Conservation (phyloP, 495 filamentous ascomycete genomes). For the Tuber melanosporum region DNA sequence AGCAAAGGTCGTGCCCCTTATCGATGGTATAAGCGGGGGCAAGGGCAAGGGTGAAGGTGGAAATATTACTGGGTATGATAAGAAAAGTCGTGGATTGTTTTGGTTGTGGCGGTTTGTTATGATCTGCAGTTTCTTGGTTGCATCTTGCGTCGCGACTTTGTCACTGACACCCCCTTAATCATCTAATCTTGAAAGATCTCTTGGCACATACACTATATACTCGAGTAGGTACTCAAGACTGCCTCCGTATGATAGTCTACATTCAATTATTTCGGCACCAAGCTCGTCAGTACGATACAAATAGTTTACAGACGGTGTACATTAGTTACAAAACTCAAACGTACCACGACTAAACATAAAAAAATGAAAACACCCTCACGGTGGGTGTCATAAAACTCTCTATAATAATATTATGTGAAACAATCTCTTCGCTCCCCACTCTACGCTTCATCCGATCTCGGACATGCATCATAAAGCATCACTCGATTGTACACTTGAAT, state of each 20-base stretch:
- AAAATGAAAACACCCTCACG: neutral
- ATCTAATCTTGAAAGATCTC: constrained; percentile 4
- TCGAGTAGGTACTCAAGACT: too few relatives aligned
- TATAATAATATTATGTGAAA: neutral
- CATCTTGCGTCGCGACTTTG: constrained; percentile 3
- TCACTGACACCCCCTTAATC: neutral
- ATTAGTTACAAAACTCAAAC: neutral
- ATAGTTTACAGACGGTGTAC: neutral
- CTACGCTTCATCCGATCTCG: neutral
- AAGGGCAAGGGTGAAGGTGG: neutral
- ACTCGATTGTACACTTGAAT: neutral
- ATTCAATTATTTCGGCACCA: neutral
- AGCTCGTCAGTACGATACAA: too few relatives aligned
- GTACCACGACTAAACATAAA: neutral
- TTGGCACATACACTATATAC: neutral
- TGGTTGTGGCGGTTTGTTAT: constrained; percentile 4
- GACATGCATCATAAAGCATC: neutral
- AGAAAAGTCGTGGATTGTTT: neutral
- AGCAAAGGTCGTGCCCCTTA: neutral
- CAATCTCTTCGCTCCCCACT: neutral
- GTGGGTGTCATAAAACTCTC: neutral
- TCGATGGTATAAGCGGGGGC: neutral
- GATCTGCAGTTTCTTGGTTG: constrained; percentile 1
- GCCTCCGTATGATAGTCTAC: too few relatives aligned
- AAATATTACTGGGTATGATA: neutral